Conservation (phyloP, 2,329 filamentous ascomycete genomes). For the Colletotrichum brevisporum region DNA sequence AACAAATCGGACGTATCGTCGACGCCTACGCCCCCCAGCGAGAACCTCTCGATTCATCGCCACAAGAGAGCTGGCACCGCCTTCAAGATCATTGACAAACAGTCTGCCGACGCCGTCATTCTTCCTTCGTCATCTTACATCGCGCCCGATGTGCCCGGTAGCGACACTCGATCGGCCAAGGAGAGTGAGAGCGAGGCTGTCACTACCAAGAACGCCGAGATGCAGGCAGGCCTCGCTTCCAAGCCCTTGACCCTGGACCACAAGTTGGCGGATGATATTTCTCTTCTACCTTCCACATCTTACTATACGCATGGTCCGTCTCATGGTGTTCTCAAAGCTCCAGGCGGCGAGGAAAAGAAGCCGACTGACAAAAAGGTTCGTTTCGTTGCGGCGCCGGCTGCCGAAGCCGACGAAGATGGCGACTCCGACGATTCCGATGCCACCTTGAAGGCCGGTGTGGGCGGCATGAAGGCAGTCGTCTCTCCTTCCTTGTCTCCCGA, state of each 20-base stretch:
- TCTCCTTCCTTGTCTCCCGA: slow-evolving; percentile 13
- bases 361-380: slow-evolving; percentile 33
- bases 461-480: neutral
- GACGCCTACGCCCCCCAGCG: neutral
- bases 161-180: neutral
- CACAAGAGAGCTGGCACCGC: slow-evolving; percentile 28
- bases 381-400: neutral
- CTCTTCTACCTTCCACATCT: neutral
- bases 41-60: slow-evolving; percentile 15
- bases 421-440: slow-evolving; percentile 24
- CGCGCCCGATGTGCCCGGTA: neutral
- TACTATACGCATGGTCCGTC: neutral
- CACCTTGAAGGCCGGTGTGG: neutral
- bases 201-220: neutral
- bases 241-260: neutral
- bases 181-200: neutral
- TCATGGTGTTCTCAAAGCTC: slow-evolving; percentile 3
- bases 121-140: slow-evolving; percentile 17
- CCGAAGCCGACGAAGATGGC: neutral
- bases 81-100: slow-evolving; percentile 25
- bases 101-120: slow-evolving; percentile 8
- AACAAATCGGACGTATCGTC: neutral
- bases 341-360: neutral
- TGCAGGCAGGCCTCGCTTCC: neutral
- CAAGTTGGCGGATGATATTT: neutral